These are phyloP conservation scores for Obba rivulosa DNA, from an alignment of 768 basidiomycete genomes.

Conservation along the genomic window DNA sequence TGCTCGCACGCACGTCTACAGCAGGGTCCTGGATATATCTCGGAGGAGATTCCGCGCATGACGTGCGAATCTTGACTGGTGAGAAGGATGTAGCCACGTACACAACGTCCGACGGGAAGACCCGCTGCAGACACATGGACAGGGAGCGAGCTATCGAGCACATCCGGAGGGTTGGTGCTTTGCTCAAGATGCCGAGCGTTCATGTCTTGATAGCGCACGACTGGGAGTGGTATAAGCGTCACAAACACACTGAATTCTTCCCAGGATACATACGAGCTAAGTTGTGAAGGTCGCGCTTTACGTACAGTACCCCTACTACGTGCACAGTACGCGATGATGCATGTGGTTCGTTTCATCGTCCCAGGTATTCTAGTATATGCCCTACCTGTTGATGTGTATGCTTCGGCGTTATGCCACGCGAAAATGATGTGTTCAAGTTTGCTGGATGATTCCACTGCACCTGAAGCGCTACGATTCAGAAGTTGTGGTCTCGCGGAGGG, in stretches of 20 bases:
- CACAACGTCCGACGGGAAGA: slow-evolving; percentile 14
- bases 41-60: slow-evolving; percentile 53
- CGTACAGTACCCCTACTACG: too few species aligned
- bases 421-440: too few species aligned
- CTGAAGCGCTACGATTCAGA: too few species aligned
- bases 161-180: slow-evolving; percentile 32
- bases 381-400: too few species aligned
- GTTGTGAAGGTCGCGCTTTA: too few species aligned
- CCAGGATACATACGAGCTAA: slow-evolving; percentile 11
- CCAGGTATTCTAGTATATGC: too few species aligned
- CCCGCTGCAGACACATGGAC: slow-evolving; percentile 38
- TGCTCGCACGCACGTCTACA: slow-evolving; percentile 48
- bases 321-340: too few species aligned
- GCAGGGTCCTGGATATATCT: slow-evolving; percentile 52
- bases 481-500: too few species aligned
- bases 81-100: slow-evolving; percentile 33
- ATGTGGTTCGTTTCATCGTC: too few species aligned
- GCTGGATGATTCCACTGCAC: too few species aligned
- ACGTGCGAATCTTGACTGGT: slow-evolving; percentile 44
- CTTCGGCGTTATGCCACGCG: too few species aligned
- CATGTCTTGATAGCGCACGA: slow-evolving; percentile 51
- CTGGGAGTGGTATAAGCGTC: slow-evolving; percentile 42
- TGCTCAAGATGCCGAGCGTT: slow-evolving; percentile 34
- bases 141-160: slow-evolving; percentile 37
- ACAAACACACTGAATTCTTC: slow-evolving; percentile 36